Evolutionary conservation across 495 filamentous ascomycete genomes (phyloP).

Genomic region (Jackrogersella minutella): DNA sequence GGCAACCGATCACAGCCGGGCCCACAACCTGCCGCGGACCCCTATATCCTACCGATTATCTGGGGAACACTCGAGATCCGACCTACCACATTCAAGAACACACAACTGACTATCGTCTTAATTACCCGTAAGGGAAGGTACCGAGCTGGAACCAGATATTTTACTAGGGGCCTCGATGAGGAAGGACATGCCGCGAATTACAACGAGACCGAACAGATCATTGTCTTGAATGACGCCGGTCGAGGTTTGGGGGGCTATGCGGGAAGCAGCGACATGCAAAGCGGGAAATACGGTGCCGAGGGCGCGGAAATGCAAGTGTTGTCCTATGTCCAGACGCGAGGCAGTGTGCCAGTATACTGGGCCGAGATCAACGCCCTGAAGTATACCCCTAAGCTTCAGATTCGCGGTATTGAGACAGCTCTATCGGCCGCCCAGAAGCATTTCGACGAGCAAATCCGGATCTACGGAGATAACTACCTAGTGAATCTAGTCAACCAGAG

Average conservation of each 20-base stretch:
- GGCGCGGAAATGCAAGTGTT: constrained; percentile 84
- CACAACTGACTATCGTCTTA: constrained; percentile 81
- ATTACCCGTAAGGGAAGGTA: constrained; percentile 88
- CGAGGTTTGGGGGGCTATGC: constrained; percentile 79
- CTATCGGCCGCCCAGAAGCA: constrained; percentile 79
- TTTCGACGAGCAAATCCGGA: constrained; percentile 87
- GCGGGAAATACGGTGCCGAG: constrained; percentile 65
- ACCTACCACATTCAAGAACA: constrained; percentile 80
- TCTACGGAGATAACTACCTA: constrained; percentile 95
- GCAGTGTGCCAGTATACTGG: constrained; percentile 95
- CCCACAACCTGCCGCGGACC: constrained; percentile 79
- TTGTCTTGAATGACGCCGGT: constrained; percentile 83
- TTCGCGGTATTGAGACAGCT: constrained; percentile 85
- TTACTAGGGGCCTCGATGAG: constrained; percentile 92
- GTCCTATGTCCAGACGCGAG: constrained; percentile 93
- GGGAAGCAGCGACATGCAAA: constrained; percentile 76
- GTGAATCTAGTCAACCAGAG: constrained; percentile 97
- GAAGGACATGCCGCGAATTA: constrained; percentile 95
- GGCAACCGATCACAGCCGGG: constrained; percentile 64
- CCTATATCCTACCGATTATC: constrained; percentile 93
- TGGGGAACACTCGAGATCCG: constrained; percentile 92
- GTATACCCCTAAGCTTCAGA: constrained; percentile 87
- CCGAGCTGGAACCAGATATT: constrained; percentile 89
- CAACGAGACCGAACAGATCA: constrained; percentile 95
- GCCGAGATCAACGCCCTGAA: constrained; percentile 89